phyloP scores from a whole-genome alignment of 495 filamentous ascomycete species.

The Trichoderma virens region DNA sequence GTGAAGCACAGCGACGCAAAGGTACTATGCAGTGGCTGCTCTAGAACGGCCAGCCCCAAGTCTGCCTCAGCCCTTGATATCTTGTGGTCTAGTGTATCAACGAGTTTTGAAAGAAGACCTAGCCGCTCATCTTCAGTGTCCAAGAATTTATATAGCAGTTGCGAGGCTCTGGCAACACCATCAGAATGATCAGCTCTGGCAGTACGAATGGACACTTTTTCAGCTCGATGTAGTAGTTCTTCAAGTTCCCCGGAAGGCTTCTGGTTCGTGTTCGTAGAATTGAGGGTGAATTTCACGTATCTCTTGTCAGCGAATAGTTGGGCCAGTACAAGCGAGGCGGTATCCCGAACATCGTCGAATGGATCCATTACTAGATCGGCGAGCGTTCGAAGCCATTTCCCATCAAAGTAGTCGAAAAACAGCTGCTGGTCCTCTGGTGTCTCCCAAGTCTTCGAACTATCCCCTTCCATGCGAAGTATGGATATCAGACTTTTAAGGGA shows the following conservation, averaged over 20 bases:
- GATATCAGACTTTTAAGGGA: conserved; percentile 59
- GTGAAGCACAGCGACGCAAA: conserved; percentile 53
- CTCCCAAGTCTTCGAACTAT: conserved; percentile 8
- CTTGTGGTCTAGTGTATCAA: conserved; percentile 48
- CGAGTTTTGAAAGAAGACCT: conserved; percentile 36
- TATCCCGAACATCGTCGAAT: conserved; percentile 82
- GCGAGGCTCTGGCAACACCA: conserved; percentile 60
- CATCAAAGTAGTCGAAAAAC: conserved; percentile 20
- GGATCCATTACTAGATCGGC: conserved; percentile 77
- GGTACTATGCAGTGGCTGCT: conserved; percentile 62
- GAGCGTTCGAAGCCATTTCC: conserved; percentile 56
- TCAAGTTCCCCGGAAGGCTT: conserved; percentile 17
- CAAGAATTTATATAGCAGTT: conserved; percentile 39
- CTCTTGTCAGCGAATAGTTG: conserved; percentile 26
- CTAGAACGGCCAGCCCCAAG: conserved; percentile 51
- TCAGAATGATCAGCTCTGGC: conserved; percentile 83
- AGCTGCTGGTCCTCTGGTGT: conserved; percentile 10
- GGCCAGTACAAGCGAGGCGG: conserved; percentile 52
- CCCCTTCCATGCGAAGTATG: conserved; percentile 44
- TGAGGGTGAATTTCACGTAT: conserved; percentile 11
- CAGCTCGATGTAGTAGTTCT: conserved; percentile 44
- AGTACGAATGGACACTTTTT: conserved; percentile 48
- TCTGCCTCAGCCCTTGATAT: conserved; percentile 47
- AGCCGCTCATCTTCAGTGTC: conserved; percentile 32
- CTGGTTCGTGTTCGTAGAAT: conserved; percentile 10